These are phyloP conservation scores for Penicillium italicum DNA, from an alignment of 2,329 filamentous ascomycete genomes.

Conservation along the genomic window DNA sequence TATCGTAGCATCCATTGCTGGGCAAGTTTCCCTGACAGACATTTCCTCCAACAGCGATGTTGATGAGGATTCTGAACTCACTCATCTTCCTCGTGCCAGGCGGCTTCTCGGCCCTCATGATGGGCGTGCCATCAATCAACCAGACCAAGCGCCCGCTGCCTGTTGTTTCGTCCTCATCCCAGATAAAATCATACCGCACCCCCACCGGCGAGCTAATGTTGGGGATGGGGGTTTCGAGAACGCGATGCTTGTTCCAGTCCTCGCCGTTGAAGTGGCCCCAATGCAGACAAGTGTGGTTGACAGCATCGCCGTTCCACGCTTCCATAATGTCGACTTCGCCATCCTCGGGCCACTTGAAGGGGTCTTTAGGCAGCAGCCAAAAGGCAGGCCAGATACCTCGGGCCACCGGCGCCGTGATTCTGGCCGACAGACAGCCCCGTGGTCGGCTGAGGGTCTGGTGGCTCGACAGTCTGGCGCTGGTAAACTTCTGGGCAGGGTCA, in stretches of 20 bases:
- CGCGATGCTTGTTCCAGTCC: conserved; percentile 27
- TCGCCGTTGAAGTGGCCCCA: conserved; percentile 26
- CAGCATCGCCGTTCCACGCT: conserved; percentile 25
- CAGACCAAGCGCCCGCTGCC: conserved; percentile 22
- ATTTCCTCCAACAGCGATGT: conserved; percentile 26
- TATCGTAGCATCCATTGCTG: conserved; percentile 23
- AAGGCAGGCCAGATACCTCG: conserved; percentile 26
- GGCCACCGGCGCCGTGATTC: conserved; percentile 22
- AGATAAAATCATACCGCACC: conserved; percentile 24
- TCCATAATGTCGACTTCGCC: conserved; percentile 27
- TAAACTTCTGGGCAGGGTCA: conserved; percentile 22
- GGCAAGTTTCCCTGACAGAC: conserved; percentile 26
- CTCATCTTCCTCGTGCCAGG: conserved; percentile 26
- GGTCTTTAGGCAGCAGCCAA: conserved; percentile 29
- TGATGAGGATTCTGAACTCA: conserved; percentile 26
- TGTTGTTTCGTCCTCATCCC: conserved; percentile 23
- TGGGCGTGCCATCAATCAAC: conserved; percentile 23
- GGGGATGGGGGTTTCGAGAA: conserved; percentile 23
- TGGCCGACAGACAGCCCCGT: conserved; percentile 24
- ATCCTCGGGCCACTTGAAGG: conserved; percentile 27
- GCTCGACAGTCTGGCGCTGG: conserved; percentile 24
- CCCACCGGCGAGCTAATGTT: conserved; percentile 21
- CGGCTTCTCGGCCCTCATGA: conserved; percentile 26
- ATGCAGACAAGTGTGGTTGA: conserved; percentile 25
- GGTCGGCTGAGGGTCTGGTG: conserved; percentile 22